Evolutionary conservation across 2,329 filamentous ascomycete genomes (phyloP), one percentile per base, ranked within the genome.

Genomic region (Hypoxylon sp.): DNA sequence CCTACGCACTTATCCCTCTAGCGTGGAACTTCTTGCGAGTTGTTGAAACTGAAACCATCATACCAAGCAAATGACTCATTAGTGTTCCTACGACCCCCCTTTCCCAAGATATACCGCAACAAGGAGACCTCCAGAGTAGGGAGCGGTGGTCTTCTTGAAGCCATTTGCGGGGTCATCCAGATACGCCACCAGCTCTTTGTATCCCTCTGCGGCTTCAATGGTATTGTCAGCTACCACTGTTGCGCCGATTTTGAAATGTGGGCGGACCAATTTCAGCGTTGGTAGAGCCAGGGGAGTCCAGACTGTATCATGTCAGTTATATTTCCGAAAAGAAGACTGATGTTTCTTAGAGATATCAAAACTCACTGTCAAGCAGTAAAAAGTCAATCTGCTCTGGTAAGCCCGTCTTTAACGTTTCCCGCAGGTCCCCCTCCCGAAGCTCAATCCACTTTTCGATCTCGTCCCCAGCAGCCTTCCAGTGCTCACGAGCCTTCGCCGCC

Each of bases 361-460:
- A 76, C 82, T 72, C 66, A 86, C 83, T 86, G 60, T 86, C 83
- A 17, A 87, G 71, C 16, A 85, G 67, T 11, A 87, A 58, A 13
- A 86, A 70, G 54, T 86, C 80, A n/a, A 86, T 70, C 20, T 74
- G 61, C 1, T 72, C 69, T 0, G 74, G 73, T 16, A 86, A 49
- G 21, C 74, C 72, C 2, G 70, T 59, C 54, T 77, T 76, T n/a
- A 83, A 67, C 0, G 82, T 86, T 65, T 86, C 77, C 0, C 73
- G 70, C 36, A 87, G 54, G 60, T 86, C 79, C 0, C 83, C 83
- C 50, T 78, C 79, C 3, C 82, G 69, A 16, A 86, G 67, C 19
- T 85, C 82, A 60, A 86, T 82, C 60, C 72, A 70, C 3, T 64
- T 62, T 45, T 74, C 73, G 1, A 85, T 72, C 9, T 74, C 73